Percentiles rank a stretch among this genome's conserved stretches.
phyloP scores from a whole-genome alignment of 257 asterid species.

The Ajuga chamaepitys region DNA sequence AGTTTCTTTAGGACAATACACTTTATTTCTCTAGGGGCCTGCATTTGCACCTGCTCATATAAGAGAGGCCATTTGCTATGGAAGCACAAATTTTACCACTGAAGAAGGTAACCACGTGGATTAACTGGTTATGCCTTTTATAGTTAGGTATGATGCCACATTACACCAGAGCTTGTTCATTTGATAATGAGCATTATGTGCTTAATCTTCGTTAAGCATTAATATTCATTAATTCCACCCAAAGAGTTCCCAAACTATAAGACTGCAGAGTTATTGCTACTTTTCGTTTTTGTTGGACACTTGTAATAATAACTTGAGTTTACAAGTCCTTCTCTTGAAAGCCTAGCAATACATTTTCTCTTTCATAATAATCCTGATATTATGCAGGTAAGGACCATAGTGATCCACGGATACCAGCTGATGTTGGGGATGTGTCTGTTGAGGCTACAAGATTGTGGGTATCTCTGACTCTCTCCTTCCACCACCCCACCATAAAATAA shows the following conservation, averaged over 20 bases:
- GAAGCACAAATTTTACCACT: constrained; percentile 91
- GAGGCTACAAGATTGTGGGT: constrained; percentile 84
- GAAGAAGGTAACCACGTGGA: constrained; percentile 65
- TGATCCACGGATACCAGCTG: constrained; percentile 83
- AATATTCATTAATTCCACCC: neutral
- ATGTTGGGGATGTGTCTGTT: constrained; percentile 91
- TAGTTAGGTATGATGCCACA: neutral
- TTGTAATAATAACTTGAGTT: too few species aligned
- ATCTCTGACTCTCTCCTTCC: neutral
- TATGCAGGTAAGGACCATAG: constrained; percentile 69
- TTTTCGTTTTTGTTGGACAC: neutral
- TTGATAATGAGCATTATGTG: neutral
- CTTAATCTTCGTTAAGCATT: neutral
- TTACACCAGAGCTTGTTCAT: neutral
- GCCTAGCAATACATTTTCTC: neutral
- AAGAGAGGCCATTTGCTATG: constrained; percentile 99
- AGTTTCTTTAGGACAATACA: constrained; percentile 95
- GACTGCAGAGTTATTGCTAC: neutral
- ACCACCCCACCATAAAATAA: neutral
- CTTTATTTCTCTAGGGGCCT: constrained; percentile 98
- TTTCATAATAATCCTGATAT: constrained; percentile 6
- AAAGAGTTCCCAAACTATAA: neutral
- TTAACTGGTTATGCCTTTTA: neutral
- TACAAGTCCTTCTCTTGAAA: neutral
- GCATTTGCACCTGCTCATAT: constrained; percentile 99